Conservation (phyloP, 2,329 filamentous ascomycete genomes). For the Fonsecaea multimorphosa region DNA sequence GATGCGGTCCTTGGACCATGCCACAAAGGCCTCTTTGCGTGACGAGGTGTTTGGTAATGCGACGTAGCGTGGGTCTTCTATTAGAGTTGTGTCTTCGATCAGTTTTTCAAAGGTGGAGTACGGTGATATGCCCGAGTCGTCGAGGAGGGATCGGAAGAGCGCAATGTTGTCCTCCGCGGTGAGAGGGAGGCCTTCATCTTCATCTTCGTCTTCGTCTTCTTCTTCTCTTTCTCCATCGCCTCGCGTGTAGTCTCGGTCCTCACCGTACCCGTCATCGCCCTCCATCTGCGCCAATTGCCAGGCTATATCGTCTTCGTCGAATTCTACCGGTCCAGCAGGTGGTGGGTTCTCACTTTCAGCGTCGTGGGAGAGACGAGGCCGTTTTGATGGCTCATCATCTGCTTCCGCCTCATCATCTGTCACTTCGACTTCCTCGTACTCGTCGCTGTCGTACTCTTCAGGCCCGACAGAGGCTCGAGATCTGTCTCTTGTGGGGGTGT, state of each 20-base stretch:
- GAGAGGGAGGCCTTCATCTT: constrained; percentile 72
- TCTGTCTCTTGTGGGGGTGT: constrained; percentile 22
- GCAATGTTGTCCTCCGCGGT: constrained; percentile 76
- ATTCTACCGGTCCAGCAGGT: constrained; percentile 68
- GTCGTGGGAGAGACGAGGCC: constrained; percentile 59
- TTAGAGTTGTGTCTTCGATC: constrained; percentile 78
- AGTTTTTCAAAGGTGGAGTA: constrained; percentile 92
- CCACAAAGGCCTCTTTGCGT: constrained; percentile 80
- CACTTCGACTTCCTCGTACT: constrained; percentile 80
- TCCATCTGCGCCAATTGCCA: constrained; percentile 91
- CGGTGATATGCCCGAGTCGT: constrained; percentile 81
- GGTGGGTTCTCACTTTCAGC: constrained; percentile 44
- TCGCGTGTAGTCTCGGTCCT: constrained; percentile 42
- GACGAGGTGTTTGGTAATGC: constrained; percentile 79
- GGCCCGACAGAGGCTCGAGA: constrained; percentile 29
- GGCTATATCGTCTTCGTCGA: constrained; percentile 92
- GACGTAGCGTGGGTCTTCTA: constrained; percentile 87
- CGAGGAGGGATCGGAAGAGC: constrained; percentile 83
- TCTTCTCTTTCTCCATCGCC: constrained; percentile 72
- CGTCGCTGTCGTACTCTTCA: constrained; percentile 64
- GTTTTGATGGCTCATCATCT: constrained; percentile 57
- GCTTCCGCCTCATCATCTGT: constrained; percentile 63
- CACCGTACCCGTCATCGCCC: constrained; percentile 75
- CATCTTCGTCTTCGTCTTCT: constrained; percentile 65
- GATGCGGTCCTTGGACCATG: constrained; percentile 81